phyloP scores from a whole-genome alignment of 805 yeast species.

The Ogataea salicorniae region DNA sequence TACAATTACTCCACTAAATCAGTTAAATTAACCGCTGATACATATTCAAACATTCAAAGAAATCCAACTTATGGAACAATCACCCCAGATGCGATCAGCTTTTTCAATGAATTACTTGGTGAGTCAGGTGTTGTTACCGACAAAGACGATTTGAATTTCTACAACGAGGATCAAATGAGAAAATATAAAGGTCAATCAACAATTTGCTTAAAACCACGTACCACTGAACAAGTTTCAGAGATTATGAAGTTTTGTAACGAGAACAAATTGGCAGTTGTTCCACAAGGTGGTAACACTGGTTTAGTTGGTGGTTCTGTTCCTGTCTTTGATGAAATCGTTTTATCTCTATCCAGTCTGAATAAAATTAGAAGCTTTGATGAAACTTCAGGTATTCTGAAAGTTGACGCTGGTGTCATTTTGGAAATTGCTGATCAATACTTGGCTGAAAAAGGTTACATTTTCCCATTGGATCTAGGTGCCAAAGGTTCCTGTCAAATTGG shows the following conservation, averaged over 20 bases:
- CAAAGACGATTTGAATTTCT: slow-evolving; percentile 58
- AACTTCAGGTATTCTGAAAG: slow-evolving; percentile 78
- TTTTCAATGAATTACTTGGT: slow-evolving; percentile 56
- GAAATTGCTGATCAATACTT: slow-evolving; percentile 78
- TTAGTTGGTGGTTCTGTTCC: slow-evolving; percentile 94
- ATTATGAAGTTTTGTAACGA: slow-evolving; percentile 80
- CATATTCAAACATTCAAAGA: slow-evolving; percentile 57
- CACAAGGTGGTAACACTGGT: slow-evolving; percentile 97
- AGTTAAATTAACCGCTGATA: slow-evolving; percentile 54
- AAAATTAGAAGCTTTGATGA: slow-evolving; percentile 76
- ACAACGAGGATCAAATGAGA: slow-evolving; percentile 92
- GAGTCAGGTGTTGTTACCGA: slow-evolving; percentile 47
- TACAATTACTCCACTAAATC: slow-evolving; percentile 4
- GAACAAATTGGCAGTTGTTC: slow-evolving; percentile 74
- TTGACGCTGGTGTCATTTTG: slow-evolving; percentile 86
- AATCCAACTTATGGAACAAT: slow-evolving; percentile 47
- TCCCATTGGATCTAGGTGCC: slow-evolving; percentile 93
- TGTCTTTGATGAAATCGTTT: slow-evolving; percentile 81
- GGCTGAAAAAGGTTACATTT: slow-evolving; percentile 79
- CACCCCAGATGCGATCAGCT: slow-evolving; percentile 49
- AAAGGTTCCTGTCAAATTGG: slow-evolving; percentile 96
- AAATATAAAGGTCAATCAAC: slow-evolving; percentile 86
- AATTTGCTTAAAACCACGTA: slow-evolving; percentile 76
- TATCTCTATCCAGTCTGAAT: slow-evolving; percentile 67
- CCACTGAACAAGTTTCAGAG: slow-evolving; percentile 68